Percentiles rank a stretch among this genome's conserved stretches.
phyloP scores from a whole-genome alignment of 1,139 yeast genomes.

The Wickerhamomyces sp. region DNA sequence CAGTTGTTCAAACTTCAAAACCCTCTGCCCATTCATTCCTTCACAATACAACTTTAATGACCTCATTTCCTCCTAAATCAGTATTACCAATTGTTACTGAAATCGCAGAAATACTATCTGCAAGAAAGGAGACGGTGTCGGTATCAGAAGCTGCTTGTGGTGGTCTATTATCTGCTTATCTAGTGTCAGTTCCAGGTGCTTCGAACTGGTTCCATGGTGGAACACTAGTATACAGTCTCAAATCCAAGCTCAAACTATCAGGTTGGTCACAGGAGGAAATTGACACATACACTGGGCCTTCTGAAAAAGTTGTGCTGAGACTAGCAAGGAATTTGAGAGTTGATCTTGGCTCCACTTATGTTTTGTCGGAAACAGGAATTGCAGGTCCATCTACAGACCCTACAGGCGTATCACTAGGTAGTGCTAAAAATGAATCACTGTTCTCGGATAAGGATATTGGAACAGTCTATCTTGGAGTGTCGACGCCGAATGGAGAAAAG shows the following conservation, averaged over 20 bases:
- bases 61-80: constrained; percentile 55
- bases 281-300: constrained; percentile 70
- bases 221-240: constrained; percentile 69
- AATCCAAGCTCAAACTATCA: constrained; percentile 64
- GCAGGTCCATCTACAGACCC: constrained; percentile 59
- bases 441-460: constrained; percentile 43
- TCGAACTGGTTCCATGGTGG: constrained; percentile 82
- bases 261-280: constrained; percentile 79
- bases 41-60: background rate
- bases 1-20: no score
- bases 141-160: constrained; percentile 90
- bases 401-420: constrained; percentile 1
- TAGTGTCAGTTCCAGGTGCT: constrained; percentile 83
- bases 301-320: constrained; percentile 68
- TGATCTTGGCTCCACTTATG: constrained; percentile 79
- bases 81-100: constrained; percentile 43
- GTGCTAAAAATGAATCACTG: constrained; percentile 11
- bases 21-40: no score
- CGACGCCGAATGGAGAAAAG: constrained; percentile 59
- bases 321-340: constrained; percentile 74
- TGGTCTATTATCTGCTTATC: constrained; percentile 73
- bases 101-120: constrained; percentile 52
- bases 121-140: constrained; percentile 59
- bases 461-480: constrained; percentile 64
- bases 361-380: constrained; percentile 80